A percentile compares a stretch with the other conserved stretches of the same genome.
Evolutionary conservation across 2,329 filamentous ascomycete species (phyloP).

Genomic region (Fusarium verrucosum): DNA sequence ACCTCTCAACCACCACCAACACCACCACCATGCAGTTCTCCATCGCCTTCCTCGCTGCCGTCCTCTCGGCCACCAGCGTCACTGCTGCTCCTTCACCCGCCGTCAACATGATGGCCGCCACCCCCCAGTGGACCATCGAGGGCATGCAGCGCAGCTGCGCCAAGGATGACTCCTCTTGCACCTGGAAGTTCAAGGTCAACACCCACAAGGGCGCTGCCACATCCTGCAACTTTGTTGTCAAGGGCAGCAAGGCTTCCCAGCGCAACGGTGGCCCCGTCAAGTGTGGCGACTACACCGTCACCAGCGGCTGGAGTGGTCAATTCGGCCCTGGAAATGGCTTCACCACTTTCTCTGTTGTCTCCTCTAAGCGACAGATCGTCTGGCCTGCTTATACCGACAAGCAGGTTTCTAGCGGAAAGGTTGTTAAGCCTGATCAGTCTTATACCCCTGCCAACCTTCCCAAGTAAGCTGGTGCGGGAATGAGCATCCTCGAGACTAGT

Average conservation of each 20-base stretch:
- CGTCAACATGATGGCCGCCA: conserved; percentile 53
- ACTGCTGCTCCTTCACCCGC: conserved; percentile 47
- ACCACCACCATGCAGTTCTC: conserved; percentile 55
- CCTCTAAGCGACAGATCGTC: conserved; percentile 52
- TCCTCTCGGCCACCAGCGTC: conserved; percentile 46
- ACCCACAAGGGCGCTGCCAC: conserved; percentile 53
- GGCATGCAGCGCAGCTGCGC: conserved; percentile 53
- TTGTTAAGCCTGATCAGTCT: conserved; percentile 59
- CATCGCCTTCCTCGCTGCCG: conserved; percentile 47
- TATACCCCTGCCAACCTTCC: conserved; percentile 49
- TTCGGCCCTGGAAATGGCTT: conserved; percentile 63
- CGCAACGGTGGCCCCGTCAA: conserved; percentile 50
- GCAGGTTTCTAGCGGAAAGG: conserved; percentile 55
- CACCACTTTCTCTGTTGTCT: conserved; percentile 61
- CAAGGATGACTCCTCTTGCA: conserved; percentile 50
- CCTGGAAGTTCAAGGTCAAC: conserved; percentile 56
- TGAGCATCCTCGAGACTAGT: background rate
- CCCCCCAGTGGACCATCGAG: conserved; percentile 54
- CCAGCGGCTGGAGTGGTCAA: conserved; percentile 64
- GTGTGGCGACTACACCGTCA: conserved; percentile 61
- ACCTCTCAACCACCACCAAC: background rate
- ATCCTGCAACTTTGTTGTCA: conserved; percentile 44
- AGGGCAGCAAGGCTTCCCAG: conserved; percentile 47
- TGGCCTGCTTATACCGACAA: conserved; percentile 64
- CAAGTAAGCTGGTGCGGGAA: background rate